Conservation (phyloP, 306 rosid species). For the Acacia confusa region DNA sequence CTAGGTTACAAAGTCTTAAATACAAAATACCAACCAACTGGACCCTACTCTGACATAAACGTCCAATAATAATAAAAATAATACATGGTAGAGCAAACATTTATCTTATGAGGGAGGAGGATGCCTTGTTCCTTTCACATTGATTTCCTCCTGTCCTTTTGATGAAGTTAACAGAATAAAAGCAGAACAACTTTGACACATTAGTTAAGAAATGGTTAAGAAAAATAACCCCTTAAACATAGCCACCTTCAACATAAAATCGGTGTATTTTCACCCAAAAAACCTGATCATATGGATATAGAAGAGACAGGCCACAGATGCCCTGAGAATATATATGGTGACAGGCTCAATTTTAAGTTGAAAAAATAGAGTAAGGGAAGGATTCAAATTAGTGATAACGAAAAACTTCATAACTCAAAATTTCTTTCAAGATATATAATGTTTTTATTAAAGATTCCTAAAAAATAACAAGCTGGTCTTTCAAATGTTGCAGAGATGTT, state of each 20-base stretch:
- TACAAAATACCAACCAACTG: not conserved
- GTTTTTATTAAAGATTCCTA: not conserved
- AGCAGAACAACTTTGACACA: not conserved
- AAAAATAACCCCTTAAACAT: not conserved
- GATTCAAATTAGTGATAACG: not conserved
- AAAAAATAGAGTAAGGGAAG: not conserved
- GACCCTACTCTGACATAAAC: constrained; percentile 2
- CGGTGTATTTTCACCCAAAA: not conserved
- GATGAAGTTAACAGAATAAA: not conserved
- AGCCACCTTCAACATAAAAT: not conserved
- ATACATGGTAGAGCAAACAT: not conserved
- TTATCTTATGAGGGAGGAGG: not conserved
- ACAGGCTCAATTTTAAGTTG: not conserved
- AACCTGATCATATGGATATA: not conserved
- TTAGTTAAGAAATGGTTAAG: not conserved
- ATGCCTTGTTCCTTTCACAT: not conserved
- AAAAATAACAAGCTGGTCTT: not conserved
- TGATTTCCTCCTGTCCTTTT: not conserved
- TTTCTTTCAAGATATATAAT: too few relatives aligned
- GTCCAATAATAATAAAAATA: not conserved
- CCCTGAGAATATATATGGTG: not conserved
- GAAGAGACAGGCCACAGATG: not conserved
- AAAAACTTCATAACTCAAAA: not conserved
- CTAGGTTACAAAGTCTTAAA: not conserved
- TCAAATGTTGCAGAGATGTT: not conserved